phyloP scores from a whole-genome alignment of 169 alveolate species.

The Plasmodium sp. region DNA sequence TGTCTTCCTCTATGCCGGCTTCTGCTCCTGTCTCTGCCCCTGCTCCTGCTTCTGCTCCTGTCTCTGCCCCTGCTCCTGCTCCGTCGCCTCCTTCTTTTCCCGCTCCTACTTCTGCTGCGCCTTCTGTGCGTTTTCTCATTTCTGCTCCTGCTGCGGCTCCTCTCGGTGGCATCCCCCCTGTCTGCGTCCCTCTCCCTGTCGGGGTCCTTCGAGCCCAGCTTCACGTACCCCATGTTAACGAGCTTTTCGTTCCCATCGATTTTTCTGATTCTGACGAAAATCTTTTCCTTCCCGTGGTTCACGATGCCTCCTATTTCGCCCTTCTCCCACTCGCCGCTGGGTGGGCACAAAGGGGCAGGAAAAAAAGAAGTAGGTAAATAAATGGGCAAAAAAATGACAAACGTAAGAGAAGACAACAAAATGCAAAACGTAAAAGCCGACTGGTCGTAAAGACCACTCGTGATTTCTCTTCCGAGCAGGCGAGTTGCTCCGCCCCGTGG shows the following conservation, averaged over 20 bases:
- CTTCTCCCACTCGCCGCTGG: slow-evolving; percentile 86
- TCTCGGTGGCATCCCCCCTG: slow-evolving; percentile 5
- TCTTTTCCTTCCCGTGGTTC: slow-evolving; percentile 77
- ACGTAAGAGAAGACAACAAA: too few relatives aligned
- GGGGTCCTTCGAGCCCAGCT: slow-evolving; percentile 52
- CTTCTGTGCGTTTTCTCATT: slow-evolving; percentile 1
- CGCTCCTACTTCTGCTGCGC: slow-evolving; percentile 41
- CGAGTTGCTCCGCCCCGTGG: neutral
- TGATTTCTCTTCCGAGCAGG: neutral
- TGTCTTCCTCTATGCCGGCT: neutral
- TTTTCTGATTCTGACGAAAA: slow-evolving; percentile 75
- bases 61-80: neutral
- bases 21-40: slow-evolving; percentile 10
- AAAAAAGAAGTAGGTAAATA: neutral
- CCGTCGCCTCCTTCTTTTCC: slow-evolving; percentile 3
- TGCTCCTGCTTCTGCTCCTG: neutral
- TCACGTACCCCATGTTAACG: slow-evolving; percentile 80
- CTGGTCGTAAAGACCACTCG: neutral
- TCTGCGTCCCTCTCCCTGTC: slow-evolving; percentile 33
- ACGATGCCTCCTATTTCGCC: slow-evolving; percentile 78
- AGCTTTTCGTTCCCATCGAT: slow-evolving; percentile 77
- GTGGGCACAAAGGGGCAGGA: neutral
- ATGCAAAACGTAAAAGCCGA: neutral
- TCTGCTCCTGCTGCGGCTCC: slow-evolving; percentile 10
- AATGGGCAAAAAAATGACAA: neutral